Conservation (phyloP, 2,329 filamentous ascomycete species). For the Aspergillus sp. region DNA sequence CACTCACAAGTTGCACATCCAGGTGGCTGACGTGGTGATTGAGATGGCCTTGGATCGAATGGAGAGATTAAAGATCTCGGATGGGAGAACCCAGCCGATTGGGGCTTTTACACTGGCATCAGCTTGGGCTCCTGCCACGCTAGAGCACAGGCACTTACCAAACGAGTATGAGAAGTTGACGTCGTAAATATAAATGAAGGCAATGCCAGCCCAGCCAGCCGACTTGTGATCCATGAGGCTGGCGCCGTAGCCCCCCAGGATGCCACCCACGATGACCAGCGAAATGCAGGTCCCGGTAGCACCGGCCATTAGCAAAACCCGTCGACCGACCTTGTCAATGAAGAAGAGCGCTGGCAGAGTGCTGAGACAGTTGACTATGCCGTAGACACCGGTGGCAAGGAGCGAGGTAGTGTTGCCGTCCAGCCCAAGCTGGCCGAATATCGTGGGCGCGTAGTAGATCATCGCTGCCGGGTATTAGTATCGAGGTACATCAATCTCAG, state of each 20-base stretch:
- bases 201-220: conserved; percentile 39
- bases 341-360: conserved; percentile 36
- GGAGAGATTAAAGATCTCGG: conserved; percentile 40
- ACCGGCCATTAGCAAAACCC: conserved; percentile 36
- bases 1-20: conserved; percentile 42
- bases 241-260: conserved; percentile 34
- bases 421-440: conserved; percentile 46
- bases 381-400: conserved; percentile 36
- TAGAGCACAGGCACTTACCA: conserved; percentile 20
- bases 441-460: conserved; percentile 51
- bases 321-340: conserved; percentile 36
- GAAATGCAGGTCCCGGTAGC: conserved; percentile 37
- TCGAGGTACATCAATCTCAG: neutral
- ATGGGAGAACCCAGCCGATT: conserved; percentile 41
- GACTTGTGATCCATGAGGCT: conserved; percentile 27
- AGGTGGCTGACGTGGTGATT: conserved; percentile 39
- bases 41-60: conserved; percentile 41
- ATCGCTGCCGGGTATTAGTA: conserved; percentile 29
- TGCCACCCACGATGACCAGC: conserved; percentile 22
- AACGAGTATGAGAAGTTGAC: conserved; percentile 41
- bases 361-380: conserved; percentile 40
- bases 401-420: conserved; percentile 32
- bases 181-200: conserved; percentile 41
- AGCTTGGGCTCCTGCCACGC: neutral
- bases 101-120: conserved; percentile 25